phyloP scores from a whole-genome alignment of 225 moss, liverwort and hornwort genomes.

The Sphagnum tenellum region DNA sequence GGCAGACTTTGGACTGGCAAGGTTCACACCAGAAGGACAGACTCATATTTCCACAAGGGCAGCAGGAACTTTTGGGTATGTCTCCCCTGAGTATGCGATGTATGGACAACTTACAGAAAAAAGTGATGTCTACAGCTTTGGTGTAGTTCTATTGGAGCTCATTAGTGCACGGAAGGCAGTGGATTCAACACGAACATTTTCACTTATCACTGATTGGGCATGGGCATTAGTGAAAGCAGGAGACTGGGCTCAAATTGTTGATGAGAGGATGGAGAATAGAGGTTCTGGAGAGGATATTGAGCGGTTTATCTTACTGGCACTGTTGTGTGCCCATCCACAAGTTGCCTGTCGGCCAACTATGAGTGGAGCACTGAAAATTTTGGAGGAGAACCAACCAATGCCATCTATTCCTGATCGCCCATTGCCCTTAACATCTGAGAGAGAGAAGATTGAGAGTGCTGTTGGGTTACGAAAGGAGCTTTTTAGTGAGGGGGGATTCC shows the following conservation, averaged over 20 bases:
- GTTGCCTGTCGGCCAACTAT: conserved; percentile 68
- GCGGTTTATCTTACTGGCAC: conserved; percentile 53
- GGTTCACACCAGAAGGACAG: conserved; percentile 45
- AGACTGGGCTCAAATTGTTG: conserved; percentile 37
- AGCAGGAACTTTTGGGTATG: conserved; percentile 66
- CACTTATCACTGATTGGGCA: conserved; percentile 76
- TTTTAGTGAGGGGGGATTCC: no score
- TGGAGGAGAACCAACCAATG: conserved; percentile 46
- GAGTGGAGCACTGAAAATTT: conserved; percentile 42
- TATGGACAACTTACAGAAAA: conserved; percentile 70
- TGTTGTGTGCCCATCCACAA: conserved; percentile 66
- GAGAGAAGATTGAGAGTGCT: conserved; percentile 9
- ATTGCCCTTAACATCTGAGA: conserved; percentile 26
- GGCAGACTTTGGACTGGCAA: conserved; percentile 71
- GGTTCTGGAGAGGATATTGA: conserved; percentile 53
- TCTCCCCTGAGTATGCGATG: conserved; percentile 72
- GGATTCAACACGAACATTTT: conserved; percentile 6
- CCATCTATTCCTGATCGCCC: conserved; percentile 61
- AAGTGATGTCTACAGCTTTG: conserved; percentile 85
- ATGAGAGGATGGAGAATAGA: conserved; percentile 31
- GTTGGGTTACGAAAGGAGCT: no score
- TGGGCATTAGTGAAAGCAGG: conserved; percentile 59
- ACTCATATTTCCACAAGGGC: conserved; percentile 39
- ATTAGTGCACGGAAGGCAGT: conserved; percentile 69
- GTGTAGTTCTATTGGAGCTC: conserved; percentile 79